These are phyloP conservation scores for Primulina eburnea DNA, from an alignment of 257 asterid genomes.

Conservation along the genomic window DNA sequence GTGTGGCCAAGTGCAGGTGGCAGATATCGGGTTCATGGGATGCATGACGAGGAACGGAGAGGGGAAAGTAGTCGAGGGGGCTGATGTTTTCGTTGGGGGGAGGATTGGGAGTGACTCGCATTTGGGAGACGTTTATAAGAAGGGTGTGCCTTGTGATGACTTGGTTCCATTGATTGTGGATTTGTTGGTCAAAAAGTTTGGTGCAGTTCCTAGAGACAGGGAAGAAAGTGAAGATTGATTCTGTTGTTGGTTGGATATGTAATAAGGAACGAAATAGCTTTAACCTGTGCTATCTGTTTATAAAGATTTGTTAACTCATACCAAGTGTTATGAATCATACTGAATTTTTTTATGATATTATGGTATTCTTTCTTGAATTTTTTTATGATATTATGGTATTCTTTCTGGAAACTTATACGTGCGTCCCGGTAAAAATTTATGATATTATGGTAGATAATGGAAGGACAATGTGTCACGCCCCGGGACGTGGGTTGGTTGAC, in stretches of 20 bases:
- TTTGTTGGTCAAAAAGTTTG: slow-evolving; percentile 66
- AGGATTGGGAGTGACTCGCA: slow-evolving; percentile 91
- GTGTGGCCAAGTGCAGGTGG: slow-evolving; percentile 93
- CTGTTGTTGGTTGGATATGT: not conserved
- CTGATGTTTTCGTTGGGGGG: slow-evolving; percentile 82
- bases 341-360: too few species aligned
- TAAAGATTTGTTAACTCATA: not conserved
- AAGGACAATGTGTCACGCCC: too few species aligned
- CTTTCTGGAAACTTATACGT: too few species aligned
- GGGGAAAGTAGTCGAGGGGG: slow-evolving; percentile 83
- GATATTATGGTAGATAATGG: too few species aligned
- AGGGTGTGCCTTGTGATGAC: slow-evolving; percentile 88
- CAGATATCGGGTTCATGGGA: slow-evolving; percentile 98
- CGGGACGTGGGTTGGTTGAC: too few species aligned
- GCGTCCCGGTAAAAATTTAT: too few species aligned
- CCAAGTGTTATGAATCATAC: too few species aligned
- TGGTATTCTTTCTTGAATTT: too few species aligned
- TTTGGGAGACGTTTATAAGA: slow-evolving; percentile 79
- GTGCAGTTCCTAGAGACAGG: slow-evolving; percentile 65
- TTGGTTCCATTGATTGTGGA: slow-evolving; percentile 75
- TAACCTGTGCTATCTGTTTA: not conserved
- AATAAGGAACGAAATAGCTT: not conserved
- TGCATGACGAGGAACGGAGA: slow-evolving; percentile 67
- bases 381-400: too few species aligned
- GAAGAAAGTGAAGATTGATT: slow-evolving; percentile 70